Evolutionary conservation across 768 basidiomycete species (phyloP), one percentile per base, ranked within the genome.

Genomic region (Boletales sp.): DNA sequence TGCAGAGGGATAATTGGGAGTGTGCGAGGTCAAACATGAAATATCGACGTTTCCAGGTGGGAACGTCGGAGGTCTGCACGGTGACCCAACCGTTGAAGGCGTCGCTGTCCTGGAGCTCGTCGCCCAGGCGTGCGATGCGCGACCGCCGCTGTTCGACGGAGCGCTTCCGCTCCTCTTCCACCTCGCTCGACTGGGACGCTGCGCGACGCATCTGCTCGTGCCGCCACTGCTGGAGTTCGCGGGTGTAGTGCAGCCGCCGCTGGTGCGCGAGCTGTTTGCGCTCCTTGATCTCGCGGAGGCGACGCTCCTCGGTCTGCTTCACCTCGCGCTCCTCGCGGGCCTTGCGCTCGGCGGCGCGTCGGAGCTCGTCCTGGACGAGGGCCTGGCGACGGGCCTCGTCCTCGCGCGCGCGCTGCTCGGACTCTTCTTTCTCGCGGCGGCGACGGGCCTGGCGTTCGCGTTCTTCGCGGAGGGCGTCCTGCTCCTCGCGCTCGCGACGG

Each of bases 1-100:
- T 73, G 57, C 77, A 82, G 37, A 87, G 70, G 45, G 73, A 71
- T 31, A 80, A 54, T 8, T 60, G 58, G 0, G 68, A 68, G 19
- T 70, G 72, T 14, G 72, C 75, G 46, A 74, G 60, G 43, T 67
- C 67, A 41, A 86, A 76, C 63, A 75, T 78, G 65, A 76, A 84
- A 57, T 77, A 86, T n/a, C 83, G 71, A 50, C 85, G 72, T 57
- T 80, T 81, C 85, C 85, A 87, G 1, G 74, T 68, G 47, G 82
- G 64, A 4, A 71, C 72, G 13, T 80, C 78, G 28, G 70, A 69
- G 4, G 76, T 74, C 59, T 84, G 83, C 44, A 85, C 69, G 2
- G 82, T 83, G 3, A 83, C 75, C 81, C 83, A 84, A 0, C 84
- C 85, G 11, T 72, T 70, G 46, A 74, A 57, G 14, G 76, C 68